Evolutionary conservation across 2,329 filamentous ascomycete genomes (phyloP).

Genomic region (Aureobasidium vineae): DNA sequence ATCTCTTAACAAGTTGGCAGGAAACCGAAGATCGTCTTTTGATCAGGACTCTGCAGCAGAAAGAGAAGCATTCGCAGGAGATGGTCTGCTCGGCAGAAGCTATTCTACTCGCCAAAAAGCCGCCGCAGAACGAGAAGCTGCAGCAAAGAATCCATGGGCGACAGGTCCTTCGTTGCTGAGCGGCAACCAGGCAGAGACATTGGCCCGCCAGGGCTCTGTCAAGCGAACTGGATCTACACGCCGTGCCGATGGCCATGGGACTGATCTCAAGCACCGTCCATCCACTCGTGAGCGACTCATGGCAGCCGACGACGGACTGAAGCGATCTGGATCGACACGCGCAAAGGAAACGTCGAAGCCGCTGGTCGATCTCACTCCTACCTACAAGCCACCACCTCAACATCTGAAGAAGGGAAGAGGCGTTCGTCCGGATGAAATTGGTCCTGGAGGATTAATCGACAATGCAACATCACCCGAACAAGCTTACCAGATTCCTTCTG

Average conservation of each 20-base stretch:
- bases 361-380: constrained; percentile 65
- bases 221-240: constrained; percentile 38
- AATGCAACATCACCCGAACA: constrained; percentile 47
- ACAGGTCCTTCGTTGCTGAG: constrained; percentile 60
- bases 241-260: constrained; percentile 30
- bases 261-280: constrained; percentile 21
- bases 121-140: constrained; percentile 41
- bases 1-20: constrained; percentile 37
- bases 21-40: constrained; percentile 29
- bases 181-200: constrained; percentile 31
- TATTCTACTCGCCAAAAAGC: constrained; percentile 50
- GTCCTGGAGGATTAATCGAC: constrained; percentile 46
- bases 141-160: constrained; percentile 50
- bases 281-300: constrained; percentile 26
- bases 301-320: constrained; percentile 36
- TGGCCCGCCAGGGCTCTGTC: constrained; percentile 26
- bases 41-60: constrained; percentile 28
- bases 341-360: constrained; percentile 53
- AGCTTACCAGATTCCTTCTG: constrained; percentile 43
- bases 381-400: constrained; percentile 63
- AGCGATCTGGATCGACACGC: constrained; percentile 47
- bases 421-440: constrained; percentile 36
- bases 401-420: constrained; percentile 55
- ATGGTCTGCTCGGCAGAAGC: constrained; percentile 50
- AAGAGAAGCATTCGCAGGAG: constrained; percentile 44